phyloP scores from a whole-genome alignment of 805 yeast species.

The Kluyveromyces dobzhanskii region DNA sequence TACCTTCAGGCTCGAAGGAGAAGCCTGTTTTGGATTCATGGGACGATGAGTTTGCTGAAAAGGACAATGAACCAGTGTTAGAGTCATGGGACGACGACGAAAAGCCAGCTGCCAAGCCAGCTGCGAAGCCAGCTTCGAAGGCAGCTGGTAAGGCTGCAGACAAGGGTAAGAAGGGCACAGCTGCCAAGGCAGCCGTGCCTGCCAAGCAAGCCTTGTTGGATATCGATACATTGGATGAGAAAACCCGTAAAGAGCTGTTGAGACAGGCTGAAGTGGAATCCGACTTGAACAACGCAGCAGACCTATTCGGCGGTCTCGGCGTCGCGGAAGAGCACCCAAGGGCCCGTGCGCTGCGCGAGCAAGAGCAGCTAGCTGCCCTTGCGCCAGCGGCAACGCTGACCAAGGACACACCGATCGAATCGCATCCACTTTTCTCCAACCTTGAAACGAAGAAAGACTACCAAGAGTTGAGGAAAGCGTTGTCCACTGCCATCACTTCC shows the following conservation, averaged over 20 bases:
- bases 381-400: conserved; percentile 22
- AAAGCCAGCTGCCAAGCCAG: conserved; percentile 41
- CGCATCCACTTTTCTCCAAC: conserved; percentile 69
- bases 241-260: conserved; percentile 65
- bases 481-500: conserved; percentile 51
- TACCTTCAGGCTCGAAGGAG: conserved; percentile 42
- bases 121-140: conserved; percentile 22
- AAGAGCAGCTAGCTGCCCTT: conserved; percentile 29
- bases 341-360: conserved; percentile 30
- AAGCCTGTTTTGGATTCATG: conserved; percentile 58
- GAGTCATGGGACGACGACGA: conserved; percentile 92
- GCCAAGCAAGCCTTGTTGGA: conserved; percentile 37
- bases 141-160: conserved; percentile 18
- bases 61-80: conserved; percentile 66
- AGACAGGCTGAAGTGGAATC: conserved; percentile 74
- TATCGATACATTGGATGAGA: conserved; percentile 62
- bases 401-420: conserved; percentile 50
- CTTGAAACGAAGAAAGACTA: conserved; percentile 75
- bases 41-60: conserved; percentile 61
- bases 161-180: conserved; percentile 11
- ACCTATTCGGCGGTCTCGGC: conserved; percentile 68
- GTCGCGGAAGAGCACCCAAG: conserved; percentile 44
- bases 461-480: conserved; percentile 66
- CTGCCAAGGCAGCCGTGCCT: conserved; percentile 22
- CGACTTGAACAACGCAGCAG: conserved; percentile 90